These are phyloP conservation scores for Drechslera avenae DNA, from an alignment of 2,329 filamentous ascomycete species.

Conservation along the genomic window DNA sequence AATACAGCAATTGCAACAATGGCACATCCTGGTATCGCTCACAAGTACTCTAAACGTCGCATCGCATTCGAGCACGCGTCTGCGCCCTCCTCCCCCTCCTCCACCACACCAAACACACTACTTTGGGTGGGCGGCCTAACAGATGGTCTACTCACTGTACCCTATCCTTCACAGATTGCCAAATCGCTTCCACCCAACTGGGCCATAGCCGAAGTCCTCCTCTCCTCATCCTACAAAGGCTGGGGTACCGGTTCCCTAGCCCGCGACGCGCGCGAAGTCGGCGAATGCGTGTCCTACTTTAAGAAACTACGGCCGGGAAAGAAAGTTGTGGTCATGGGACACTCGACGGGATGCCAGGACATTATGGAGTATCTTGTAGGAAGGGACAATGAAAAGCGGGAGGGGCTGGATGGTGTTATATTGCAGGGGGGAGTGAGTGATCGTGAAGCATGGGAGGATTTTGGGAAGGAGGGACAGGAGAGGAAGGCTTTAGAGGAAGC, in stretches of 20 bases:
- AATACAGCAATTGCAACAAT: constrained; percentile 18
- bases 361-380: constrained; percentile 66
- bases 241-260: constrained; percentile 61
- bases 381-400: constrained; percentile 46
- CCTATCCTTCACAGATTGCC: constrained; percentile 61
- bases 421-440: constrained; percentile 82
- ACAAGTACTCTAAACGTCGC: constrained; percentile 50
- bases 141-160: constrained; percentile 70
- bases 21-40: constrained; percentile 48
- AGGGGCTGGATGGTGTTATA: constrained; percentile 72
- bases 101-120: constrained; percentile 58
- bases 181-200: constrained; percentile 56
- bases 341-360: constrained; percentile 71
- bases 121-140: constrained; percentile 73
- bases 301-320: constrained; percentile 47
- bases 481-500: constrained; percentile 13
- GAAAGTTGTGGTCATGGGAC: constrained; percentile 70
- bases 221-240: constrained; percentile 59
- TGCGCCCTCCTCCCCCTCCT: constrained; percentile 28
- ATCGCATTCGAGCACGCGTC: constrained; percentile 54
- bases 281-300: constrained; percentile 58
- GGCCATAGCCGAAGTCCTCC: constrained; percentile 58
- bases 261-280: constrained; percentile 61
- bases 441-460: constrained; percentile 61
- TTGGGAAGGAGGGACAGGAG: constrained; percentile 41